Percentiles rank a stretch among this genome's conserved stretches.
Evolutionary conservation across 2,329 filamentous ascomycete genomes (phyloP).

Genomic region (Colletotrichum caudatum): DNA sequence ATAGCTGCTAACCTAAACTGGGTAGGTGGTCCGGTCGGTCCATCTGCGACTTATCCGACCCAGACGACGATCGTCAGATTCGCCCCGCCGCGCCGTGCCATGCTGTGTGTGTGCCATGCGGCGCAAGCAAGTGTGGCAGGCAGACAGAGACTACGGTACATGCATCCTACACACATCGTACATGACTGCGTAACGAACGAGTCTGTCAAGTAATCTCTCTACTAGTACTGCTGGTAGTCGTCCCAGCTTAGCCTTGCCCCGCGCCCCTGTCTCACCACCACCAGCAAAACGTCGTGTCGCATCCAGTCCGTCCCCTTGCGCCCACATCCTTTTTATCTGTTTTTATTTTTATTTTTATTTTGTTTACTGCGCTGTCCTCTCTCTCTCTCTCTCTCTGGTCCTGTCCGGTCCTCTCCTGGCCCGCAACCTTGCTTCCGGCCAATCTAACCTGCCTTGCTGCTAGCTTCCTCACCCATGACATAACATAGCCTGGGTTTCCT

Average conservation of each 20-base stretch:
- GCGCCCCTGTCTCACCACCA: slow-evolving; percentile 47
- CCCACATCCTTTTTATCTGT: slow-evolving; percentile 21
- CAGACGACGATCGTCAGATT: slow-evolving; percentile 32
- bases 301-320: slow-evolving; percentile 15
- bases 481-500: slow-evolving; percentile 28
- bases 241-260: slow-evolving; percentile 23
- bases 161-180: no score
- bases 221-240: no score
- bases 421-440: slow-evolving; percentile 28
- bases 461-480: slow-evolving; percentile 27
- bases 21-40: no score
- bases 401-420: slow-evolving; percentile 1
- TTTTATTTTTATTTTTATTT: not conserved
- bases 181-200: no score
- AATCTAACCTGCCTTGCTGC: slow-evolving; percentile 15
- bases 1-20: not conserved
- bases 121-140: no score
- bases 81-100: slow-evolving; percentile 24
- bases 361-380: no score
- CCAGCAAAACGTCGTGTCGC: slow-evolving; percentile 27
- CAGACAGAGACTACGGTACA: no score
- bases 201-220: no score
- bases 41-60: slow-evolving; percentile 18
- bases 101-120: not conserved
- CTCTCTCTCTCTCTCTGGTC: no score